phyloP scores from a whole-genome alignment of 306 rosid species.

The Dicorynia guianensis region DNA sequence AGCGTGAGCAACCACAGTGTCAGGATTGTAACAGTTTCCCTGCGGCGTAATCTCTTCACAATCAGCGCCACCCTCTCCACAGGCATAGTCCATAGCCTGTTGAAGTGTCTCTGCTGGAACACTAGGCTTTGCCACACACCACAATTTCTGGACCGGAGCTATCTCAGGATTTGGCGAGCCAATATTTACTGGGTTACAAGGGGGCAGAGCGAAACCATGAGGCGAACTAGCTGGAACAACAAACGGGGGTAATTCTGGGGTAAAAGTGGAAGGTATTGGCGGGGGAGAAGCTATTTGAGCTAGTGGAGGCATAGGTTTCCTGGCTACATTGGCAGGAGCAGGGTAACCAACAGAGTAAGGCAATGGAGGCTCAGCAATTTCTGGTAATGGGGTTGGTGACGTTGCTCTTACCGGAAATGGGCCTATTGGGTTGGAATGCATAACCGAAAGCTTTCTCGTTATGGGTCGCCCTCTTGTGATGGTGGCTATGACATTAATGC shows the following conservation, averaged over 20 bases:
- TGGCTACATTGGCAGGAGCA: constrained; percentile 56
- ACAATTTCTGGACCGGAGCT: constrained; percentile 56
- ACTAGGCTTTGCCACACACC: constrained; percentile 97
- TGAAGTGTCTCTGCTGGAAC: constrained; percentile 82
- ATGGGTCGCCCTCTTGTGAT: constrained; percentile 39
- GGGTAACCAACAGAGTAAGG: constrained; percentile 56
- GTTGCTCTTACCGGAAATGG: constrained; percentile 63
- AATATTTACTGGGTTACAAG: constrained; percentile 61
- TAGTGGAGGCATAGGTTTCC: constrained; percentile 60
- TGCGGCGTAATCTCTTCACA: constrained; percentile 68
- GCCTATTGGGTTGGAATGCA: constrained; percentile 37
- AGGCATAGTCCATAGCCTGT: constrained; percentile 83
- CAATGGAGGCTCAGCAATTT: constrained; percentile 62
- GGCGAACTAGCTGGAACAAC: constrained; percentile 69
- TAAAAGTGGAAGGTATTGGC: constrained; percentile 39
- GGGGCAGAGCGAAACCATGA: constrained; percentile 57
- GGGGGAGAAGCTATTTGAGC: constrained; percentile 25
- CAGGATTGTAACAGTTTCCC: constrained; percentile 76
- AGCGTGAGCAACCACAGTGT: constrained; percentile 82
- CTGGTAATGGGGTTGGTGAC: constrained; percentile 73
- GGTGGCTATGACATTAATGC: constrained; percentile 44
- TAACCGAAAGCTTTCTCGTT: constrained; percentile 65
- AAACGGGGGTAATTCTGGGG: constrained; percentile 62
- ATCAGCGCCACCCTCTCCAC: constrained; percentile 89
- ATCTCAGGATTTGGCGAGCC: constrained; percentile 61